Evolutionary conservation across 169 alveolate species (phyloP), one percentile per base, ranked within the genome.

Genomic region (Cryptosporidium sp.): DNA sequence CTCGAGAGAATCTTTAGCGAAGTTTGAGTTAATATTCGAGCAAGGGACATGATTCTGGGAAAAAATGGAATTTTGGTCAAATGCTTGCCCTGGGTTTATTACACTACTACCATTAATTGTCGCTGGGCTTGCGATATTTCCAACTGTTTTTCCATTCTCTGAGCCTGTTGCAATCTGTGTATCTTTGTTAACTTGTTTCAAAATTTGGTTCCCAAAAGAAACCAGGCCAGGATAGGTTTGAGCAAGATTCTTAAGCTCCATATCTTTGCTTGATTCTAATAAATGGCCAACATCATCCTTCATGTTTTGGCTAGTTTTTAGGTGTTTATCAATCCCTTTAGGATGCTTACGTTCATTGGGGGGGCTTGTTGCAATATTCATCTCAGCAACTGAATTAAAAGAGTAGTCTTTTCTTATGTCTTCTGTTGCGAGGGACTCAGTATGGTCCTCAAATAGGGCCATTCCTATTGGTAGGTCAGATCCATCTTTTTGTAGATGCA

Each of bases 361-460:
- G 6, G 29, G 5, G 51, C n/a, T 21, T 31, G 3, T 0, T 3
- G 21, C 33, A 29, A 31, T 31, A 31, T 33, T 65, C 31, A 33
- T 14, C 12, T 65, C 72, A 31, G n/a, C 4, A 52, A 70, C 14
- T 26, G 58, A 29, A 3, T 70, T 35, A 44, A 52, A 10, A 4
- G 67, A 10, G 1, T 23, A 14, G 10, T 45, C 69, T 56, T 37
- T 51, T 21, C 85, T 51, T 4, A 53, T 21, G 26, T 72, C 85
- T 35, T 45, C 69, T 16, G 75, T 39, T 60, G 72, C 8, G 18
- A 80, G 56, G 6, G 75, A 37, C 35, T 80, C 89, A 3, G 75
- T 80, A 14, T 80, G 89, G 23, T 80, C 89, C 12, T 62, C 89
- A 62, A 80, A 80, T n/a, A 80, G 5, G 61, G 75, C 89, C 89